Evolutionary conservation across 257 asterid species (phyloP).

Genomic region (Solanum chaucha): DNA sequence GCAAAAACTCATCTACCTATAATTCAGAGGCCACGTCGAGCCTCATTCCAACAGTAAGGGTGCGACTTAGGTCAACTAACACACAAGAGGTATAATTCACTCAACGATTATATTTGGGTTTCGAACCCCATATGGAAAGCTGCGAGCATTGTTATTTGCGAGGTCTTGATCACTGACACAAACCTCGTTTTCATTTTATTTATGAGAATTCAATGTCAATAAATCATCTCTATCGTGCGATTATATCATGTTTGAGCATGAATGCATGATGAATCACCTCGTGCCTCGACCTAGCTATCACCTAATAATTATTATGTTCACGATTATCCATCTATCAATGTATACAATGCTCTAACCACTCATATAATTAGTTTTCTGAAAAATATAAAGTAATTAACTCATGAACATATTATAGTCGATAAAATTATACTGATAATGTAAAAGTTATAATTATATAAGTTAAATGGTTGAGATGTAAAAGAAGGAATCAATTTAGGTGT

Average conservation of each 20-base stretch:
- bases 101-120: background rate
- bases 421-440: background rate
- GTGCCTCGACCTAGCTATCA: background rate
- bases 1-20: slow-evolving; percentile 3
- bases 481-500: slow-evolving; percentile 10
- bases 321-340: background rate
- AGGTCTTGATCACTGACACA: background rate
- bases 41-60: background rate
- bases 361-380: background rate
- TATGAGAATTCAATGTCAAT: background rate
- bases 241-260: background rate
- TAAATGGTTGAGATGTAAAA: background rate
- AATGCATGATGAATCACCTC: background rate
- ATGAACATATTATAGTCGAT: background rate
- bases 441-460: background rate
- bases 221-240: background rate
- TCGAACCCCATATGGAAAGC: background rate
- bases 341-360: background rate
- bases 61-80: background rate
- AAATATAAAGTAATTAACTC: background rate
- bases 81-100: background rate
- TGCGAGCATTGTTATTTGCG: background rate
- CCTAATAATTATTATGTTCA: background rate
- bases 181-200: background rate
- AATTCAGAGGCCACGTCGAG: background rate